Percentiles rank a stretch among this genome's conserved stretches.
Conservation (phyloP, 495 filamentous ascomycete genomes). For the Cercophora sp. region DNA sequence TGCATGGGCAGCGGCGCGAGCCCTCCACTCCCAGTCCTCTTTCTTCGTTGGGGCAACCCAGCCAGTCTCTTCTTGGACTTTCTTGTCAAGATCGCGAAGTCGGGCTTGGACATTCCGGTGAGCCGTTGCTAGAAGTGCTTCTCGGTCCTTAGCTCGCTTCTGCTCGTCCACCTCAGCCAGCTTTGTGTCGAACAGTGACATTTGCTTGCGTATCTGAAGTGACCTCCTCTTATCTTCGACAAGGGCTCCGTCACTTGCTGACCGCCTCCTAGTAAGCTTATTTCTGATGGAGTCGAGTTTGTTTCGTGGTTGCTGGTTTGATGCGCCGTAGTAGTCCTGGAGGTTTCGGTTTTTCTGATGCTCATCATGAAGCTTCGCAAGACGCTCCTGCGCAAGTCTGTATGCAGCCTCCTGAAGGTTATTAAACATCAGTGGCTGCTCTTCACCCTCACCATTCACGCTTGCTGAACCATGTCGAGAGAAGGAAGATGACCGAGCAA, state of each 20-base stretch:
- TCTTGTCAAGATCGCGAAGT: constrained; percentile 75
- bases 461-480: constrained; percentile 19
- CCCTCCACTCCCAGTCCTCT: constrained; percentile 76
- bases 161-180: constrained; percentile 67
- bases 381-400: constrained; percentile 74
- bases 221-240: constrained; percentile 63
- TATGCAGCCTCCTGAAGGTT: constrained; percentile 79
- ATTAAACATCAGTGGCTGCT: constrained; percentile 40
- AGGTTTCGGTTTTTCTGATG: constrained; percentile 53
- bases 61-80: constrained; percentile 70
- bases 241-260: constrained; percentile 63
- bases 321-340: constrained; percentile 65
- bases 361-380: constrained; percentile 74
- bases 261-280: constrained; percentile 57
- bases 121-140: constrained; percentile 70
- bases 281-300: constrained; percentile 52
- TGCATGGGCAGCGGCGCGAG: constrained; percentile 61
- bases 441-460: constrained; percentile 19
- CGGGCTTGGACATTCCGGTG: constrained; percentile 77
- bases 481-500: constrained; percentile 25
- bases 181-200: constrained; percentile 67
- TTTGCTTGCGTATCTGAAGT: constrained; percentile 71
- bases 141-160: constrained; percentile 69
- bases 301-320: constrained; percentile 33
- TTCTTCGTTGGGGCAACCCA: constrained; percentile 65